phyloP scores from a whole-genome alignment of 768 basidiomycete species.

The Leccinum longicurvipes region DNA sequence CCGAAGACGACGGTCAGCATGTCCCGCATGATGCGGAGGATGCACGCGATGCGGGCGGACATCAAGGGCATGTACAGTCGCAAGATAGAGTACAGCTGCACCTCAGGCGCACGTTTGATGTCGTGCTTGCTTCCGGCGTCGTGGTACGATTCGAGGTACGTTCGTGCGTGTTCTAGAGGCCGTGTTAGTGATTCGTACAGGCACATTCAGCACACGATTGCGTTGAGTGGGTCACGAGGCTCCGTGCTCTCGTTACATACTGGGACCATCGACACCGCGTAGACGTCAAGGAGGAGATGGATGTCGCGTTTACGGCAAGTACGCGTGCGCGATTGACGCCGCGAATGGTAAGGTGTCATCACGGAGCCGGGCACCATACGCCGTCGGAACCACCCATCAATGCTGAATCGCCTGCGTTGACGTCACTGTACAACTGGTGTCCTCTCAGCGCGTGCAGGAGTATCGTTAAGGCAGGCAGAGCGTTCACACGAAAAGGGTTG shows the following conservation, averaged over 20 bases:
- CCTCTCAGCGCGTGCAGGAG: constrained; percentile 74
- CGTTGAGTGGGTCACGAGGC: constrained; percentile 80
- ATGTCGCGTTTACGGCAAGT: constrained; percentile 53
- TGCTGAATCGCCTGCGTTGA: constrained; percentile 55
- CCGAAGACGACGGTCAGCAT: constrained; percentile 28
- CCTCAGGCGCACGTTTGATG: constrained; percentile 72
- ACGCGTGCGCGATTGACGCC: constrained; percentile 61
- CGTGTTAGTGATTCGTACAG: constrained; percentile 35
- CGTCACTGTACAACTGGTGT: constrained; percentile 84
- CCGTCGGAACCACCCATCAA: constrained; percentile 53
- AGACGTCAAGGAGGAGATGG: constrained; percentile 81
- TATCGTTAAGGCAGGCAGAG: constrained; percentile 66
- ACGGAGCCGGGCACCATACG: constrained; percentile 38
- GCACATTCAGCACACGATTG: constrained; percentile 62
- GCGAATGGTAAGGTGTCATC: constrained; percentile 30
- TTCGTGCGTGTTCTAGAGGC: not conserved
- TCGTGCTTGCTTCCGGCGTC: constrained; percentile 64
- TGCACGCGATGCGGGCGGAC: constrained; percentile 64
- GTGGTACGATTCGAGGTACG: constrained; percentile 78
- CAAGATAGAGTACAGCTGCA: constrained; percentile 45
- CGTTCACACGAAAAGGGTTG: constrained; percentile 69
- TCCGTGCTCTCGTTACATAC: constrained; percentile 67
- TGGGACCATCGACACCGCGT: constrained; percentile 76
- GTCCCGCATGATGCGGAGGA: constrained; percentile 39
- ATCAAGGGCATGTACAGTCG: constrained; percentile 43